A percentile compares a stretch with the other conserved stretches of the same genome.
Conservation (phyloP, 495 filamentous ascomycete species). For the Eremomyces bilateralis region DNA sequence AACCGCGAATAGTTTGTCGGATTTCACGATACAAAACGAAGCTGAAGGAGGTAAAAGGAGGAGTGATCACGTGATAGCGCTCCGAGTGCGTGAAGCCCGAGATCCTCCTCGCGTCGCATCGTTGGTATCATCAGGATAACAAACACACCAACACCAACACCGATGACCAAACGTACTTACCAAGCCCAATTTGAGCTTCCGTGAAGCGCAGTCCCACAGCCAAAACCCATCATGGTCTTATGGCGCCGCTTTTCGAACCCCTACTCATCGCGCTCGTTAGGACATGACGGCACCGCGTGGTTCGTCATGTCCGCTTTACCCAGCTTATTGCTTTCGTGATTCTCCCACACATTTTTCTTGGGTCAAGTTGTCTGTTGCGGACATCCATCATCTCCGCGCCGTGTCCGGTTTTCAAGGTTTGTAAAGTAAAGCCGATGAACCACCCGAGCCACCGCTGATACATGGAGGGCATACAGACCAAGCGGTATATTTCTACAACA, state of each 20-base stretch:
- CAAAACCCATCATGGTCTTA: too few relatives aligned
- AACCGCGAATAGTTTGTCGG: too few relatives aligned
- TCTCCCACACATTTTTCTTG: slow-evolving; percentile 69
- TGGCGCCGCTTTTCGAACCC: background rate
- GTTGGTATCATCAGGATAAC: too few relatives aligned
- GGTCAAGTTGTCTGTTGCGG: slow-evolving; percentile 53
- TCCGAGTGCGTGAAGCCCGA: too few relatives aligned
- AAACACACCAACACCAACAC: too few relatives aligned
- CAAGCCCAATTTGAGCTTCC: too few relatives aligned
- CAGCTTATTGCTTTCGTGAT: slow-evolving; percentile 60
- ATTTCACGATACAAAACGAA: too few relatives aligned
- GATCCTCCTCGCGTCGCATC: too few relatives aligned
- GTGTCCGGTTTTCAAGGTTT: slow-evolving; percentile 47
- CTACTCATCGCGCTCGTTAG: background rate
- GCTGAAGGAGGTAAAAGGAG: too few relatives aligned
- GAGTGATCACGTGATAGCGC: too few relatives aligned
- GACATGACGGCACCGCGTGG: slow-evolving; percentile 10
- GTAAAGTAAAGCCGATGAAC: background rate
- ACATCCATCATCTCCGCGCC: slow-evolving; percentile 38
- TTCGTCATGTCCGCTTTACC: slow-evolving; percentile 33
- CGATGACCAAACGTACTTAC: too few relatives aligned
- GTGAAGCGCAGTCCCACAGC: too few relatives aligned
- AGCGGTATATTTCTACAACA: slow-evolving; percentile 54
- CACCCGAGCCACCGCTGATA: slow-evolving; percentile 1
- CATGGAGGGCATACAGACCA: slow-evolving; percentile 27